Evolutionary conservation across 306 rosid species (phyloP).

Genomic region (Acacia acuminata): DNA sequence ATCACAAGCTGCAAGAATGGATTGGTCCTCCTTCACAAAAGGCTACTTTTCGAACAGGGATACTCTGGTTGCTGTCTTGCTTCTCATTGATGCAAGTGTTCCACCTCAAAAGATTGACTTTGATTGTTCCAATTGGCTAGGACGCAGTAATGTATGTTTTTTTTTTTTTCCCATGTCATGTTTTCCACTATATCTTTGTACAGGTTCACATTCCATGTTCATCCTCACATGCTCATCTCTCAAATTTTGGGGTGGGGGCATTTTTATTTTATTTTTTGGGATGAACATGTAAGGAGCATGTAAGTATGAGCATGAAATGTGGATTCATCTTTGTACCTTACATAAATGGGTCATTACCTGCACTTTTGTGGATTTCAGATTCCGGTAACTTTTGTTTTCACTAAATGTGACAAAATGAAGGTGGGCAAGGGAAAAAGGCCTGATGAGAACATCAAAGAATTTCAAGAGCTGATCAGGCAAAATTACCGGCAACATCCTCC

Average conservation of each 20-base stretch:
- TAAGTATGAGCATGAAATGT: no score
- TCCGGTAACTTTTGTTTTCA: conserved; percentile 83
- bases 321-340: neutral
- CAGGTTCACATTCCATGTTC: no score
- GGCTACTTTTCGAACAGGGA: conserved; percentile 84
- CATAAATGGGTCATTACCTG: neutral
- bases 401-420: conserved; percentile 88
- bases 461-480: conserved; percentile 72
- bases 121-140: conserved; percentile 95
- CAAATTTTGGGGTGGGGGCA: no score
- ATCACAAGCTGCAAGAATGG: conserved; percentile 74
- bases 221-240: no score
- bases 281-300: no score
- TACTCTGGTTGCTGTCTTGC: conserved; percentile 75
- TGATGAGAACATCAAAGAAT: conserved; percentile 74
- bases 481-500: conserved; percentile 76
- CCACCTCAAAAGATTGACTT: conserved; percentile 91
- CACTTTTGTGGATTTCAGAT: conserved; percentile 55
- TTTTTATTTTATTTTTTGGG: no score
- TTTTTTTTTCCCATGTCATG: conserved; percentile 10
- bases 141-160: conserved; percentile 71
- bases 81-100: conserved; percentile 88
- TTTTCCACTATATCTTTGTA: neutral
- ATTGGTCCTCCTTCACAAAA: conserved; percentile 91
- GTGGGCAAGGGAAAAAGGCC: conserved; percentile 74